phyloP scores from a whole-genome alignment of 1,139 yeast species.

The Tardiomyces digboiensis region DNA sequence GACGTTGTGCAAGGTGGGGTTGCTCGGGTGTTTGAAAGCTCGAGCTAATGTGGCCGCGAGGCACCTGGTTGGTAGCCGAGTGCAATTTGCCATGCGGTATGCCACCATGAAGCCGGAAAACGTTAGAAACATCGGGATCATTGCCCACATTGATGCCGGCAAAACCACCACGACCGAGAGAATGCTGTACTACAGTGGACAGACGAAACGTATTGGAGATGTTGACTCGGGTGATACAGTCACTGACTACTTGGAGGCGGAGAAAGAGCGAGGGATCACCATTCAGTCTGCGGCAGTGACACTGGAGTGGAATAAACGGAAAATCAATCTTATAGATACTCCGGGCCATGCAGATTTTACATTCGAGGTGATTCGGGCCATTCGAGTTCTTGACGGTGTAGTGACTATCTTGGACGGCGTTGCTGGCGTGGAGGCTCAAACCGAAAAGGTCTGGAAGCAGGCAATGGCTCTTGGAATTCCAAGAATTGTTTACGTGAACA shows the following conservation, averaged over 20 bases:
- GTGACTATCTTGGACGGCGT: constrained; percentile 91
- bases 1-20: too few species aligned
- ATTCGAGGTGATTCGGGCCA: constrained; percentile 84
- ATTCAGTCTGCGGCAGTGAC: constrained; percentile 96
- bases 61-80: too few species aligned
- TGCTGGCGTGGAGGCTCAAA: constrained; percentile 98
- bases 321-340: constrained; percentile 84
- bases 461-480: constrained; percentile 64
- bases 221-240: constrained; percentile 98
- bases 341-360: constrained; percentile 99
- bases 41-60: too few species aligned
- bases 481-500: constrained; percentile 70
- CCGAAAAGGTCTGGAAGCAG: constrained; percentile 95
- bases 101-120: constrained; percentile 5
- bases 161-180: constrained; percentile 88
- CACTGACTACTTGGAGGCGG: constrained; percentile 87
- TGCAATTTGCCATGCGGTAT: too few species aligned
- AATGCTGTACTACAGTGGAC: constrained; percentile 82
- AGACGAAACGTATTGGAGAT: constrained; percentile 73
- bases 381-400: constrained; percentile 88
- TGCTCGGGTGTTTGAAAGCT: too few species aligned
- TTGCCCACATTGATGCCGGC: constrained; percentile 85
- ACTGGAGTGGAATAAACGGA: constrained; percentile 70
- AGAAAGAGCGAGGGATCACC: constrained; percentile 88
- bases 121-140: constrained; percentile 68